phyloP scores from a whole-genome alignment of 805 yeast species.

The Candida insectalens region DNA sequence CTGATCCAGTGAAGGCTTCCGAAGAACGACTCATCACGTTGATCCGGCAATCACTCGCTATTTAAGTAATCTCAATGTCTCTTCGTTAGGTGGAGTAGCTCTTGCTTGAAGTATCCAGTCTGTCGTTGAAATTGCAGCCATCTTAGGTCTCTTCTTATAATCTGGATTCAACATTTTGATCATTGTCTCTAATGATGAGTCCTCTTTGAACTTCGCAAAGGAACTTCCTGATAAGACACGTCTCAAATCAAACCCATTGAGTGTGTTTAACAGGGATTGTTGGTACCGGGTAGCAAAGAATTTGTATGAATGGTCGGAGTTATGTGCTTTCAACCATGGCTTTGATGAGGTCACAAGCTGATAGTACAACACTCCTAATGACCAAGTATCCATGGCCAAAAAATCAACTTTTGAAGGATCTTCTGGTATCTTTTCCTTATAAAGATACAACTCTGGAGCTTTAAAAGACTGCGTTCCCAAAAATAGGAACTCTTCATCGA shows the following conservation, averaged over 20 bases:
- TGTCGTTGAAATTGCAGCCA: slow-evolving; percentile 12
- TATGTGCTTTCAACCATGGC: slow-evolving; percentile 39
- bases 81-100: too few species aligned
- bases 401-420: slow-evolving; percentile 14
- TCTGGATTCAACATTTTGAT: slow-evolving; percentile 23
- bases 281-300: slow-evolving; percentile 11
- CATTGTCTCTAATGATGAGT: slow-evolving; percentile 7
- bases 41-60: too few species aligned
- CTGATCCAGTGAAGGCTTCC: too few species aligned
- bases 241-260: slow-evolving; percentile 14
- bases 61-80: slow-evolving; percentile 15
- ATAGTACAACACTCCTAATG: slow-evolving; percentile 40
- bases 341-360: slow-evolving; percentile 31
- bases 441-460: slow-evolving; percentile 38
- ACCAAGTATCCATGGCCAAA: slow-evolving; percentile 39
- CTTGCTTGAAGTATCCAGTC: slow-evolving; percentile 25
- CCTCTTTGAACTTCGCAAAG: slow-evolving; percentile 7
- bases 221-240: slow-evolving; percentile 4
- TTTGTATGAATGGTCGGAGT: slow-evolving; percentile 11
- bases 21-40: too few species aligned
- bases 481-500: slow-evolving; percentile 16
- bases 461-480: slow-evolving; percentile 46
- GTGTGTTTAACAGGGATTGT: slow-evolving; percentile 5
- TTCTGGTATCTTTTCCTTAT: slow-evolving; percentile 2
- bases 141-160: slow-evolving; percentile 12